Base-by-base conservation (phyloP, 2,329 filamentous ascomycete species). In the Beauveria pseudobassiana region DNA sequence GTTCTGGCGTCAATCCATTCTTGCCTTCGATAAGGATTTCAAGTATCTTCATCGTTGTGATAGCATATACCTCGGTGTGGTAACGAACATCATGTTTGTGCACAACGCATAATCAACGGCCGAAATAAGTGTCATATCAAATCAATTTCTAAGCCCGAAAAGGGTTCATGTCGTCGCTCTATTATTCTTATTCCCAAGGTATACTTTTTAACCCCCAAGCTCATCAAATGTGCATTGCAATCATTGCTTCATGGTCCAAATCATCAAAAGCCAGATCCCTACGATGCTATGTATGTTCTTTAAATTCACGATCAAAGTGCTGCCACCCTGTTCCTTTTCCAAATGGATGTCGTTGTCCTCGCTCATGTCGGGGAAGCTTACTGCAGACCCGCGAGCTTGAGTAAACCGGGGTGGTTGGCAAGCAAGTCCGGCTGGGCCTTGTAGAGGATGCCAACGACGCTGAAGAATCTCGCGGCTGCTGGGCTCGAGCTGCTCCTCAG, bases 401-500 rank as follows among this genome's bases (percentile, higher is more conserved):
- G 62, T 59, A 75, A 65, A 42, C 64, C 63, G 3, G 72, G 69
- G 65, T 70, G 69, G 65, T 70, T 72, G 61, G 71, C 66, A 46
- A 61, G 43, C 12, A 74, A 62, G 42, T 71, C 67, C 3, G 74
- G 70, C 66, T 73, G 70, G 22, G 70, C 69, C 67, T 74, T 73
- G 69, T 72, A 76, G 58, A 82, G 71, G 26, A 73, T 70, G 70
- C 76, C 77, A 63, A 90, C 87, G 59, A 89, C 82, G 81, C 68
- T 84, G 78, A 50, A 93, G 79, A 69, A 88, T 80, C 65, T 80
- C 76, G 63, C 89, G 84, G 10, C 87, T 91, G 76, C 88, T 86
- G 9, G 84, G 80, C 69, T 89, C 87, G 48, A 95, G 80, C 78
- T 95, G 90, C 63, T 90, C 88, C 74, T 89, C 82, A 1, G 89